Evolutionary conservation across 2,329 filamentous ascomycete species (phyloP).

Genomic region (Penicillium concentricum): DNA sequence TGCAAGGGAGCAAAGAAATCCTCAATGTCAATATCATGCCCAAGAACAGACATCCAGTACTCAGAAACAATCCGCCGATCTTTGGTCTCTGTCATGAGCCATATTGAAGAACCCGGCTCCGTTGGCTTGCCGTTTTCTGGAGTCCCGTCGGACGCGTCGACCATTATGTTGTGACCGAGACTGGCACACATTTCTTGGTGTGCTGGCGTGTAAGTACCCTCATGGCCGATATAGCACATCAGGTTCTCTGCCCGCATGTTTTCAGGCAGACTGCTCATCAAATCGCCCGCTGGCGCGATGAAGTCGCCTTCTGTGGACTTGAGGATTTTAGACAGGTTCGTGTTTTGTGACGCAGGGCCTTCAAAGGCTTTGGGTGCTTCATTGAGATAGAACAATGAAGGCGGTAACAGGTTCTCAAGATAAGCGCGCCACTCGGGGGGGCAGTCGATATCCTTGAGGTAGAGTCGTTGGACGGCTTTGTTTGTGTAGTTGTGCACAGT

Average conservation of each 20-base stretch:
- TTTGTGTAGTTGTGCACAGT: constrained; percentile 73
- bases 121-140: constrained; percentile 67
- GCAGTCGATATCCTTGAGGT: constrained; percentile 96
- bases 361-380: constrained; percentile 64
- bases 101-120: constrained; percentile 83
- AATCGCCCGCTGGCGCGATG: constrained; percentile 74
- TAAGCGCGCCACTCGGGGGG: constrained; percentile 82
- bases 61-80: constrained; percentile 88
- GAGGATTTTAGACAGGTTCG: constrained; percentile 43
- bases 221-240: constrained; percentile 97
- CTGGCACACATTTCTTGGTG: constrained; percentile 98
- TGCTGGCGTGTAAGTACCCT: constrained; percentile 92
- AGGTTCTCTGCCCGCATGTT: constrained; percentile 93
- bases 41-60: constrained; percentile 88
- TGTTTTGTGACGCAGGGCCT: constrained; percentile 53
- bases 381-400: constrained; percentile 85
- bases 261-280: constrained; percentile 87
- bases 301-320: constrained; percentile 53
- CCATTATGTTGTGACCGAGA: constrained; percentile 97
- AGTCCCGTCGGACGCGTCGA: constrained; percentile 71
- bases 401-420: constrained; percentile 73
- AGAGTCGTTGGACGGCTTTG: constrained; percentile 78
- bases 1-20: constrained; percentile 95
- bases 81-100: constrained; percentile 98
- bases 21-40: constrained; percentile 95